Base-by-base conservation (phyloP, 306 rosid genomes). In the Aeschynomene evenia region DNA sequence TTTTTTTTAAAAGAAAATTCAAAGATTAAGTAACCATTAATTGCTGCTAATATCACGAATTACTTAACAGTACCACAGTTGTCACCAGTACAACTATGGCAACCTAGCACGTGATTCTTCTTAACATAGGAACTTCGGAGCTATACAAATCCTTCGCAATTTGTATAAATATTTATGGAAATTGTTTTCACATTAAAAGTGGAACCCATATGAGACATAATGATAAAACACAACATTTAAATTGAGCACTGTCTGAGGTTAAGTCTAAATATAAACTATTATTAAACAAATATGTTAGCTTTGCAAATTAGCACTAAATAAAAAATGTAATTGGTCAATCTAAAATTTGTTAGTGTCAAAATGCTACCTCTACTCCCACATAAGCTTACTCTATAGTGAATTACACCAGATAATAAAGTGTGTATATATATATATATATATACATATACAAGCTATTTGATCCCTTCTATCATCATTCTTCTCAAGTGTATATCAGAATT, bases 361-460 rank as follows among this genome's bases (percentile, higher is more conserved):
- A 26, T 62, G 49, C 22, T 16, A 71, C 14, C 60, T 62, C 66
- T 37, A 64, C 19, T 34, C 70, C 31, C 13, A 42, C 15, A 10
- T 26, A 31, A 56, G 14, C 26, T 45, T 11, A 4, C 37, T 48
- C 56, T 34, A 46, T 13, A 16, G 48, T 34, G 37, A 70, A 18
- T 45, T 63, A 36, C 45, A 57, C 53, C 2, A 48, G 28, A 46
- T 16, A 37, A n/a, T 34, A 34, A 34, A 31, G 36, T 18, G n/a
- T n/a, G n/a, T n/a, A n/a, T n/a, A n/a, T n/a, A n/a, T n/a, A n/a
- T n/a, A n/a, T n/a, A n/a, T n/a, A n/a, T n/a, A n/a, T n/a, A 78
- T 40, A 78, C 31, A 66, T 40, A 15, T 40, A 72, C 70, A 72
- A 78, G 59, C 52, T 40, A 31, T 23, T 21, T 49, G 8, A 21